Base-by-base conservation (phyloP, 768 basidiomycete genomes). In the Naganishia friedmannii region DNA sequence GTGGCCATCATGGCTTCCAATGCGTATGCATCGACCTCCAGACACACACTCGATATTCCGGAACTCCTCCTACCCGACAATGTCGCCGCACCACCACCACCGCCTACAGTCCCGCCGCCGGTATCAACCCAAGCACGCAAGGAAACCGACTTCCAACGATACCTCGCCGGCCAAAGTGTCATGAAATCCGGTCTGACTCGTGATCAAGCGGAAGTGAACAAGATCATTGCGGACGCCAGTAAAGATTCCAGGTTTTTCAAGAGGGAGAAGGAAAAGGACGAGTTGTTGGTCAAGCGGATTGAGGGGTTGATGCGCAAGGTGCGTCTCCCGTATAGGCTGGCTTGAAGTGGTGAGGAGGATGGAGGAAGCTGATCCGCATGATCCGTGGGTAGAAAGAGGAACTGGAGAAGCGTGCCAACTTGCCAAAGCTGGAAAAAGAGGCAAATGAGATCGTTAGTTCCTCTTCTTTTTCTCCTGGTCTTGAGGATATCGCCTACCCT, bases 251-350 rank as follows among this genome's bases (percentile, higher is more conserved):
- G 92, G 81, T 97, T 67, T 48, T 70, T 71, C 73, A 74, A 91
- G 87, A 93, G 94, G 73, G 93, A 96, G 83, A 92, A 91, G 79
- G 86, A 87, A 76, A 93, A 91, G 77, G 92, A 97, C 80, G 88
- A 88, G 73, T 90, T 91, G 63, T 82, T 96, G 55, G 92, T 89
- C 0, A 85, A 87, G 69, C 86, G 88, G 73, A 92, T 97, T 67
- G 82, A 85, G 57, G 86, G 84, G 75, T 87, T 93, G 42, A 80
- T 92, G 66, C 86, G 86, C 71, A 85, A 76, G 71, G 81, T 81
- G 28, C 34, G 78, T 65, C 28, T 9, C 19, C 12, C 29, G 37
- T 7, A 9, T 13, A 42, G 34, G 34, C 34, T 37, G 34, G 34
- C 34, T 37, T 37, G 34, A 37, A 37, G 34, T 37, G 34, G 34